Percentiles rank a stretch among this genome's conserved stretches.
Evolutionary conservation across 306 rosid genomes (phyloP).

Genomic region (Herpetospermum pedunculosum): DNA sequence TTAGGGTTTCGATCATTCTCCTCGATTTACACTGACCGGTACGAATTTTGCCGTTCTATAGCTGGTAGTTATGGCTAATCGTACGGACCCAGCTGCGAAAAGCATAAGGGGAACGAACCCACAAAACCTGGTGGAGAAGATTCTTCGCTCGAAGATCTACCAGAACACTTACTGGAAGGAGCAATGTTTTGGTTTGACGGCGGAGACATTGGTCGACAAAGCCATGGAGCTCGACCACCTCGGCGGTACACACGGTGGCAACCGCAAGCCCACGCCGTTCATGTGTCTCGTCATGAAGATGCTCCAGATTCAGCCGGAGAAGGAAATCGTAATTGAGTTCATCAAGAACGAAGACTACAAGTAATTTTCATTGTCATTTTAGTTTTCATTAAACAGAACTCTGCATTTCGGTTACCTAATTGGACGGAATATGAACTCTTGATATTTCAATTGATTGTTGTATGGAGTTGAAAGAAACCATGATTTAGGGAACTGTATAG

Average conservation of each 20-base stretch:
- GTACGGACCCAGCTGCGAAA: constrained; percentile 91
- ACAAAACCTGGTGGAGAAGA: constrained; percentile 90
- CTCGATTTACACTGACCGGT: neutral
- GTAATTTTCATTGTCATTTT: constrained; percentile 16
- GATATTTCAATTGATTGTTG: neutral
- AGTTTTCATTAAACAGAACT: neutral
- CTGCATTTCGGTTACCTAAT: neutral
- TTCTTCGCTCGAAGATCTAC: constrained; percentile 84
- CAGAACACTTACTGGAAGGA: constrained; percentile 95
- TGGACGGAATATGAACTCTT: neutral
- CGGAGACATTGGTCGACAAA: constrained; percentile 90
- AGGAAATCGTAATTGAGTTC: constrained; percentile 93
- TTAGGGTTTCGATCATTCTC: constrained; percentile 1
- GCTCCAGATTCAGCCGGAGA: constrained; percentile 99
- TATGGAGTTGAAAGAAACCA: neutral
- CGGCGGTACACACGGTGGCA: constrained; percentile 89
- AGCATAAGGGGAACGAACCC: constrained; percentile 94
- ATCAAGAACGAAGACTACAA: constrained; percentile 92
- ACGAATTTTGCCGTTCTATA: neutral
- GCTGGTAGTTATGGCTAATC: constrained; percentile 58
- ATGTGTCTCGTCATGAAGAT: constrained; percentile 95
- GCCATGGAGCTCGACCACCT: constrained; percentile 98
- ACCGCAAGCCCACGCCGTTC: constrained; percentile 87
- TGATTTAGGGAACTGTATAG: neutral
- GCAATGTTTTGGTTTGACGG: constrained; percentile 93